Evolutionary conservation across 371 early-diverging fungal species (phyloP).

Genomic region (Haplosporangium sp.): DNA sequence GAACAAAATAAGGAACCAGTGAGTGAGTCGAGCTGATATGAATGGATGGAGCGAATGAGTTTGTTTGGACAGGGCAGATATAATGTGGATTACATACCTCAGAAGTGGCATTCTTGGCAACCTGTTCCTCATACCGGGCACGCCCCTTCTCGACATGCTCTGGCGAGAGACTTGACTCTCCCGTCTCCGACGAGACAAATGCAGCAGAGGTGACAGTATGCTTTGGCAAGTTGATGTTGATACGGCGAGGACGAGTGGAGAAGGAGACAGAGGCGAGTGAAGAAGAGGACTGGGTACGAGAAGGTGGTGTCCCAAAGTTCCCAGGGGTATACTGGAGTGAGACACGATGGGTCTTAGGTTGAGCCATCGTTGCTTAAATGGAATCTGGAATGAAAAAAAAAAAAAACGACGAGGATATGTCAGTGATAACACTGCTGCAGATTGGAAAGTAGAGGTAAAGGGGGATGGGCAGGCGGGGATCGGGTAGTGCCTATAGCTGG

Average conservation of each 20-base stretch:
- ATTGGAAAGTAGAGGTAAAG: too few species aligned
- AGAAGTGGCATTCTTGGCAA: conserved; percentile 36
- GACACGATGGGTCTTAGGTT: conserved; percentile 24
- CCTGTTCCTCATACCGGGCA: conserved; percentile 27
- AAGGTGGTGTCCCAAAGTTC: conserved; percentile 13
- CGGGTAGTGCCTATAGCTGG: too few species aligned
- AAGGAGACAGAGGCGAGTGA: conserved; percentile 23
- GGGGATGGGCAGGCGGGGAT: too few species aligned
- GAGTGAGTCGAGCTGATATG: too few species aligned
- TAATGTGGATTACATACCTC: conserved; percentile 27
- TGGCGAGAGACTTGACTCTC: neutral
- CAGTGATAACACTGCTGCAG: too few species aligned
- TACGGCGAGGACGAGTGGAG: conserved; percentile 35
- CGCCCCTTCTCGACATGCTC: conserved; percentile 31
- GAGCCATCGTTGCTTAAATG: conserved; percentile 18
- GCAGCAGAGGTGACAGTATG: conserved; percentile 23
- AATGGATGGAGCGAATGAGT: too few species aligned
- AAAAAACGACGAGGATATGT: too few species aligned
- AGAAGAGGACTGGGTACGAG: conserved; percentile 33
- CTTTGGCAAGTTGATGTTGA: conserved; percentile 43
- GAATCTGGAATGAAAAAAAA: too few species aligned
- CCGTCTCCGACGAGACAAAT: conserved; percentile 21
- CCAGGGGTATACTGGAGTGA: conserved; percentile 24
- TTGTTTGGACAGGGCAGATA: too few species aligned
- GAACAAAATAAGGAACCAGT: neutral